Evolutionary conservation across 345 rosid genomes (phyloP), one percentile per base, ranked within the genome.

Genomic region (Raphanus sativus): DNA sequence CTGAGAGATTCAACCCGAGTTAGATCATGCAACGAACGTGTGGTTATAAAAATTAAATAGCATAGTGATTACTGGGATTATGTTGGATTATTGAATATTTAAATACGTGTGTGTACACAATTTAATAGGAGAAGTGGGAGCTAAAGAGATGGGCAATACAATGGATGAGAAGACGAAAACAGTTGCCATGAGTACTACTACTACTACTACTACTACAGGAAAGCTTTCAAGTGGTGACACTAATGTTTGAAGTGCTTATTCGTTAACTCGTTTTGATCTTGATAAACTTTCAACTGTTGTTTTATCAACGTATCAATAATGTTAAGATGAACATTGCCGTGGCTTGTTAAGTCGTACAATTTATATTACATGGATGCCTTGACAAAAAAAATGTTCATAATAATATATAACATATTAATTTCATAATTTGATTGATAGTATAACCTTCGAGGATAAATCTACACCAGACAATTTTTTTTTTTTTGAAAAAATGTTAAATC

Each of bases 101-200:
- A 21, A 21, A 21, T 21, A 21, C 21, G 21, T 21, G 21, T 21
- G 21, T 21, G 3, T 50, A 50, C 1, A 50, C 15, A 7, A 50
- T 50, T 50, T n/a, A 61, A 45, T 61, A 72, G 75, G 75, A 16
- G 65, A 70, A 4, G 9, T 70, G 65, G 36, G 66, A 58, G 65
- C 6, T 38, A 48, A 16, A 62, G 68, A 62, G 76, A 48, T 7
- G 48, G 61, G 61, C 21, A 2, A 48, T 62, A 68, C 13, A 61
- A 45, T 42, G 76, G 48, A 62, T 48, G 62, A 21, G 5, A 48
- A 61, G 45, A 48, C 69, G 0, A 62, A 73, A 21, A 45, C 50
- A 10, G 69, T 45, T 29, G 32, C 33, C 33, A 73, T 62, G 69
- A 30, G 50, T 30, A 12, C 69, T 45, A 6, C 48, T 0, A 5